Evolutionary conservation across 2,329 filamentous ascomycete species (phyloP), one percentile per base, ranked within the genome.

Genomic region (Colletotrichum sp.): DNA sequence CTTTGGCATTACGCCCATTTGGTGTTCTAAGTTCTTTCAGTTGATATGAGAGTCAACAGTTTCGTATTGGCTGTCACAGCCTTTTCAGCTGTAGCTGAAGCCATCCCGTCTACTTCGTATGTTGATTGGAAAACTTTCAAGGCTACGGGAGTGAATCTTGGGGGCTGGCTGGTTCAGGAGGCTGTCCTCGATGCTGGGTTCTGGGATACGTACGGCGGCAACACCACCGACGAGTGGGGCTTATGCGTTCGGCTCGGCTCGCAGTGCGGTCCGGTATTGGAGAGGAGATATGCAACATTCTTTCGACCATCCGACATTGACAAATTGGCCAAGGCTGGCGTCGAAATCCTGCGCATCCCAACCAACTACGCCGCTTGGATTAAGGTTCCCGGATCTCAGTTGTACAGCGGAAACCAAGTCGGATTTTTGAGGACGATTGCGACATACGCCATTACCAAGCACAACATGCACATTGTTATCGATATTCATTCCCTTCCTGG

Each of bases 281-380:
- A 72, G 29, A 27, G 52, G 5, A 55, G 63, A 7, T 72, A 72
- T 27, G 70, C 70, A n/a, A 66, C 62, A 19, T 72, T 49, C 32
- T 22, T 72, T 34, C n/a, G n/a, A 15, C 44, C 70, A 6, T 63
- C 44, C 25, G 62, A 72, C n/a, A 68, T 72, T n/a, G 70, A 72
- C 30, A 72, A 72, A 32, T 63, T 72, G 16, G 70, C 70, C n/a
- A 27, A 36, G 7, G 63, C 44, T 25, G 70, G 70, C 9, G 34
- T 68, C 22, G 59, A 52, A 27, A 44, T 72, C 32, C 27, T 72
- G 1, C 70, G 70, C 29, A 72, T 72, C 44, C 70, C 70, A 12
- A 72, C 70, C 11, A 44, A 30, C 49, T 72, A 68, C 63, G 52
- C 44, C 30, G 70, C 70, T 6, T 72, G 70, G 70, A 9, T 72